Evolutionary conservation across 805 yeast species (phyloP), one percentile per base, ranked within the genome.

Genomic region (Novakomyces olei): DNA sequence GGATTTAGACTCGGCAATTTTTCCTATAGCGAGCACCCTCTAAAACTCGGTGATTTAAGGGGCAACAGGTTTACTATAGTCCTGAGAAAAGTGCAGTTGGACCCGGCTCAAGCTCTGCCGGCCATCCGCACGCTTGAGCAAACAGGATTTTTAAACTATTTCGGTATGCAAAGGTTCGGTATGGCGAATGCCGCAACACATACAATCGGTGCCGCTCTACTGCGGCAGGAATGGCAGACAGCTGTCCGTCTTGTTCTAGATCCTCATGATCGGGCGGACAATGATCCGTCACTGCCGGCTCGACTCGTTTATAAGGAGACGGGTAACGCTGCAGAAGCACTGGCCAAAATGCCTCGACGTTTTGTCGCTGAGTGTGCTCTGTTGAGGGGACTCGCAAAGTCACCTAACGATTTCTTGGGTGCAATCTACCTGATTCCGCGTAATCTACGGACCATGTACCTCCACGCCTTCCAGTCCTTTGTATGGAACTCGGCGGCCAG

Each of bases 111-210:
- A 9, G 57, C 80, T 12, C 48, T 51, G 9, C 48, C 56, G 6
- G 63, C 80, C 17, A 60, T 83, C 41, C 47, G 57, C 4, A 63
- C 79, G 0, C 56, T 85, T 33, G 57, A 58, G 32, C 58, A 58
- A 1, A 58, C 63, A 19, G 99, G 99, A 0, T 88, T 79, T 46
- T 74, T 88, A 40, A 88, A 88, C 51, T 88, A 88, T 48, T 88
- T 66, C 50, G 99, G 99, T n/a, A 74, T 88, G 83, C 99, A 88
- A 58, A 61, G 99, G 47, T 88, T 88, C 50, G 99, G 99, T 19
- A 83, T 98, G 0, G 85, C 80, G 47, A 77, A 94, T 8, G 63
- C 81, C 19, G 79, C 96, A 2, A 83, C 98, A 0, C 95, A 88
- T 51, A 65, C 63, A 19, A 61, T 83, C 34, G 99, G 99, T 31